Percentiles rank a stretch among this genome's conserved stretches.
phyloP scores from a whole-genome alignment of 257 asterid genomes.

The Nicotiana tabacum region DNA sequence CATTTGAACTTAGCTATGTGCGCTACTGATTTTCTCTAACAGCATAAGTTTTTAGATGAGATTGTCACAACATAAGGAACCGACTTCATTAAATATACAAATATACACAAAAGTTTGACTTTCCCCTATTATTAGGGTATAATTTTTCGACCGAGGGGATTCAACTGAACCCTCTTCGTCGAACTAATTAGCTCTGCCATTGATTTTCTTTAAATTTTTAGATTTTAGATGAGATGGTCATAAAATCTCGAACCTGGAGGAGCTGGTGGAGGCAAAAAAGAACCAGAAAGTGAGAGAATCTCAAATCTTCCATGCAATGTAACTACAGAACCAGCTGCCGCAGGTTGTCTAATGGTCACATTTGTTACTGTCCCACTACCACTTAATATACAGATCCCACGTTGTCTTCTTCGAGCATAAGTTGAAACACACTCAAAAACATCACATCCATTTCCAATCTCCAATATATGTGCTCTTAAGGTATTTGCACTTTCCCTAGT shows the following conservation, averaged over 20 bases:
- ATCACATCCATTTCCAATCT: constrained; percentile 18
- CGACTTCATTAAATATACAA: no score
- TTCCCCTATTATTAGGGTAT: no score
- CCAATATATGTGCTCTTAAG: constrained; percentile 17
- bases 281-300: constrained; percentile 17
- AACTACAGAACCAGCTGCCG: constrained; percentile 9
- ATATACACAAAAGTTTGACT: no score
- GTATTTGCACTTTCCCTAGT: constrained; percentile 19
- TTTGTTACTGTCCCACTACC: constrained; percentile 19
- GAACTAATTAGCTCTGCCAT: not conserved
- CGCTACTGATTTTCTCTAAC: no score
- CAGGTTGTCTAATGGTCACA: constrained; percentile 15
- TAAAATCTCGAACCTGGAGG: constrained; percentile 7
- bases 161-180: no score
- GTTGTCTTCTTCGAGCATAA: constrained; percentile 18
- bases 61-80: no score
- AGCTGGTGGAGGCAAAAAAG: constrained; percentile 19
- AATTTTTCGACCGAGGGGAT: no score
- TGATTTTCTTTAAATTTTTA: not conserved
- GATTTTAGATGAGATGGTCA: not conserved
- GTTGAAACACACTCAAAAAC: constrained; percentile 12
- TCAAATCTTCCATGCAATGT: constrained; percentile 17
- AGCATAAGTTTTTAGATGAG: no score
- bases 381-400: constrained; percentile 18
- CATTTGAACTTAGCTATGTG: not conserved